Base-by-base conservation (phyloP, 2,329 filamentous ascomycete species). In the Ophiobolus disseminans region DNA sequence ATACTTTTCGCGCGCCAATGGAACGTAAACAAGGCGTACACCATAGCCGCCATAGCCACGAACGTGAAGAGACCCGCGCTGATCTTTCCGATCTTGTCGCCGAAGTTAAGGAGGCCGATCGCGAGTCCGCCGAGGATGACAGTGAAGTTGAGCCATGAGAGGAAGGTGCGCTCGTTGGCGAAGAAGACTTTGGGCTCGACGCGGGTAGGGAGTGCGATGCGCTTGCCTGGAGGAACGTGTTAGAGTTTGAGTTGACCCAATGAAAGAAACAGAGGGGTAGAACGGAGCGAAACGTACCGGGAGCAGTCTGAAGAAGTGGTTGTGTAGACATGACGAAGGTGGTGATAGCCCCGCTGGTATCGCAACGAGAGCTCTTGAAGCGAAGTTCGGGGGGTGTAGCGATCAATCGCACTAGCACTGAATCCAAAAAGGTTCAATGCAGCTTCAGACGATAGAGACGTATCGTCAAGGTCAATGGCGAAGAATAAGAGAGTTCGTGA, bases 171-270 rank as follows among this genome's bases (percentile, higher is more conserved):
- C 80, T 99, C 94, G 82, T 99, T 99, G 78, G 94, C 94, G 82
- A 99, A 99, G 86, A 97, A 99, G 81, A 99, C 94, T 79, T 99
- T 99, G 67, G 94, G 94, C 77, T 99, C 94, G 76, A 99, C 93
- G 63, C 94, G 91, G 52, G 93, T 97, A 48, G 94, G 94, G 58
- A 99, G 90, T 68, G 94, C 93, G 73, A 99, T 97, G 73, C 93
- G 91, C 81, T 99, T 99, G 83, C 93, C 93, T 96, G 66, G 23
- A 40, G 5, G 10, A 2, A 3, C 14, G n/a, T 17, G 47, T 60
- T 50, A 58, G 50, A 21, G 9, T 21, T 46, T 48, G 45, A 42
- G 11, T 20, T 21, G 7, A 8, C 20, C 25, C n/a, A 4, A 26
- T 30, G 31, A 21, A 28, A 36, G 23, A 19, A n/a, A 22, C 28